Evolutionary conservation across 345 rosid species (phyloP).

Genomic region (Pelargonium nanum): DNA sequence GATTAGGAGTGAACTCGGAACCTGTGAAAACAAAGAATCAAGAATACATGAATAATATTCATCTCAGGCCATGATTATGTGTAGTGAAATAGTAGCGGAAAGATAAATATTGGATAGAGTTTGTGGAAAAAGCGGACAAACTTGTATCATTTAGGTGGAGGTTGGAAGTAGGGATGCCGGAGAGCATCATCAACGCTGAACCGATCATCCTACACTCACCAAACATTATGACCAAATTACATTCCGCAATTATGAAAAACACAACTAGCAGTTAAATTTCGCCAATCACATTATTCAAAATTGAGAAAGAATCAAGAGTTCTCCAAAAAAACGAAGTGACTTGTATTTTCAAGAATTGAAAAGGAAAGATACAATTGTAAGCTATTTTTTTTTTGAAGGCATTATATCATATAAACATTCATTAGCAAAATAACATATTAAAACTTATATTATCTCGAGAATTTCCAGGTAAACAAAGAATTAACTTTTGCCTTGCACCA

Average conservation of each 20-base stretch:
- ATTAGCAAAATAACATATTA: too few relatives aligned
- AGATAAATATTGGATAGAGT: background rate
- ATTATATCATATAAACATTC: too few relatives aligned
- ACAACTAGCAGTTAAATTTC: too few relatives aligned
- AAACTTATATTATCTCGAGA: background rate
- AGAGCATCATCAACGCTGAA: conserved; percentile 60
- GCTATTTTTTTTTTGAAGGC: too few relatives aligned
- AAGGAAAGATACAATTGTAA: too few relatives aligned
- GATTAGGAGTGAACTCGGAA: background rate
- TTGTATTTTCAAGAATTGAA: background rate
- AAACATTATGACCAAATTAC: background rate
- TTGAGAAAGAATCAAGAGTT: too few relatives aligned
- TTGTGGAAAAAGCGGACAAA: background rate
- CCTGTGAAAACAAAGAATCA: background rate
- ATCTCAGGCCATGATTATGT: too few relatives aligned
- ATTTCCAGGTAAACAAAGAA: background rate
- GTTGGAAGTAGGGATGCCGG: conserved; percentile 73
- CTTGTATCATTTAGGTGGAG: conserved; percentile 21
- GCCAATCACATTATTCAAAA: too few relatives aligned
- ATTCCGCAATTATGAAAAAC: too few relatives aligned
- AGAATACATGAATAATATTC: too few relatives aligned
- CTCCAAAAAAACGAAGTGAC: too few relatives aligned
- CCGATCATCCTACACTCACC: conserved; percentile 51
- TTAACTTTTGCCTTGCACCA: background rate
- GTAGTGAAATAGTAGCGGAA: background rate